These are phyloP conservation scores for Hyaloperonospora brassicae DNA, from an alignment of 352 stramenopile species.

Conservation along the genomic window DNA sequence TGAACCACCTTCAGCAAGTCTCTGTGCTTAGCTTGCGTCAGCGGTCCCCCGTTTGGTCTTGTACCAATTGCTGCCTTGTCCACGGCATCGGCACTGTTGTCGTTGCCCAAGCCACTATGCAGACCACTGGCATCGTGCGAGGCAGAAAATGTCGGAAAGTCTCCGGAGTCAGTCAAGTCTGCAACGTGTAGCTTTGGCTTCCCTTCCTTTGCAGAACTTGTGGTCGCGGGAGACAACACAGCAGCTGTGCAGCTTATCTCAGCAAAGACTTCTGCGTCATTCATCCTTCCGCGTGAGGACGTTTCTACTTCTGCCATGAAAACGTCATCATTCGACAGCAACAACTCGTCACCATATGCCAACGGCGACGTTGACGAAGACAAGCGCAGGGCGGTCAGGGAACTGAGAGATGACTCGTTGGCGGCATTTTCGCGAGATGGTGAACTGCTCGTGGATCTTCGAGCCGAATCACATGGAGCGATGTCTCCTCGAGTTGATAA, in stretches of 20 bases:
- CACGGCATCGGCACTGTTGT: conserved; percentile 11
- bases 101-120: conserved; percentile 11
- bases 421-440: conserved; percentile 10
- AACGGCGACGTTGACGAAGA: conserved; percentile 19
- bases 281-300: conserved; percentile 4
- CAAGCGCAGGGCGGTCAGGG: conserved; percentile 3
- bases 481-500: conserved; percentile 6
- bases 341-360: conserved; percentile 27
- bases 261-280: conserved; percentile 1
- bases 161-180: conserved; percentile 23
- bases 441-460: conserved; percentile 13
- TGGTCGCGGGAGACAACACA: conserved; percentile 14
- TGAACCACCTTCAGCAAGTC: conserved; percentile 17
- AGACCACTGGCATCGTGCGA: conserved; percentile 13
- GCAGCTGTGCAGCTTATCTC: conserved; percentile 5
- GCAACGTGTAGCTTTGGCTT: conserved; percentile 24
- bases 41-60: conserved; percentile 2
- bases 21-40: conserved; percentile 18
- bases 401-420: conserved; percentile 8
- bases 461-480: conserved; percentile 1
- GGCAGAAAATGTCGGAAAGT: conserved; percentile 24
- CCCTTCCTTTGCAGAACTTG: conserved; percentile 15
- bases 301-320: conserved; percentile 14
- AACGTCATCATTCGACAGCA: conserved; percentile 15
- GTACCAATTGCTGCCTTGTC: conserved; percentile 3